Evolutionary conservation across 441 rosid species (phyloP).

Genomic region (Brassica balearica): DNA sequence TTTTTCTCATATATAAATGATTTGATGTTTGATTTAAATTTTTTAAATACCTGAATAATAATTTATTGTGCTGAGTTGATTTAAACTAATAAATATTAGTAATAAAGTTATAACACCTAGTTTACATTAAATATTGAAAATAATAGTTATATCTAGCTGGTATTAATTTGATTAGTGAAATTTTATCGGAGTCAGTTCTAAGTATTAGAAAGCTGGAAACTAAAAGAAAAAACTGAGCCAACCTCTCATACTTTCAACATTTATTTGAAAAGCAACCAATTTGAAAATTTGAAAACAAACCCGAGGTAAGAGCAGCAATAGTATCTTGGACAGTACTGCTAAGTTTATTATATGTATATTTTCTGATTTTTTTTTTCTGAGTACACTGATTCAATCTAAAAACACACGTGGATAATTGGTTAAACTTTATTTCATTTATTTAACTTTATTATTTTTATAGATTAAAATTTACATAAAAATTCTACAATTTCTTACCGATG

Average conservation of each 20-base stretch:
- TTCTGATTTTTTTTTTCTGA: neutral
- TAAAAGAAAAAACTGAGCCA: neutral
- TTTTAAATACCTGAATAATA: too few relatives aligned
- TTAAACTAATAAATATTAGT: too few relatives aligned
- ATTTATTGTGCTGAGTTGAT: too few relatives aligned
- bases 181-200: neutral
- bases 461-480: too few relatives aligned
- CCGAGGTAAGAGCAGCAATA: neutral
- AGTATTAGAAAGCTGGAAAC: neutral
- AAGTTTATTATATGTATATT: neutral
- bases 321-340: neutral
- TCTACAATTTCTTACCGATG: neutral
- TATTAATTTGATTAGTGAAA: neutral
- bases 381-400: too few relatives aligned
- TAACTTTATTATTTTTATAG: too few relatives aligned
- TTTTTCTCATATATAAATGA: too few relatives aligned
- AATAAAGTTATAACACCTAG: too few relatives aligned
- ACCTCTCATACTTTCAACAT: neutral
- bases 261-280: neutral
- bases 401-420: neutral
- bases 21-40: too few relatives aligned
- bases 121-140: neutral
- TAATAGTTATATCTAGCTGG: neutral
- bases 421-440: too few relatives aligned
- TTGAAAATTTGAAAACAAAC: neutral